Percentiles rank a stretch among this genome's conserved stretches.
Evolutionary conservation across 176 grass and related monocot genomes (phyloP).

Genomic region (Oryza meyeriana): DNA sequence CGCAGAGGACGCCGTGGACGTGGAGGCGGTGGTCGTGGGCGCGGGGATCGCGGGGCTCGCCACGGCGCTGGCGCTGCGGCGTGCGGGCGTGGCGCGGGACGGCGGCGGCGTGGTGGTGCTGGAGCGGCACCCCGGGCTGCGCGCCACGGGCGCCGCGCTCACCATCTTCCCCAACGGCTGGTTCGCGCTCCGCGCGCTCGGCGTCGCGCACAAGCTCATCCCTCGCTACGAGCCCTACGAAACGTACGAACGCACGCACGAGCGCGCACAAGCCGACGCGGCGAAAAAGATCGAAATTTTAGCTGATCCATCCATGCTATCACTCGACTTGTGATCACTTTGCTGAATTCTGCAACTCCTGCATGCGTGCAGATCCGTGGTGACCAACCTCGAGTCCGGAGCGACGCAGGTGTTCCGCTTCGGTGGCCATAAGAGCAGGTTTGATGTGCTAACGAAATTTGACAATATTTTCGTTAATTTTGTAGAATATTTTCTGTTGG

Average conservation of each 20-base stretch:
- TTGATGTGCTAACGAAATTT: not conserved
- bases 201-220: constrained; percentile 50
- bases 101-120: constrained; percentile 30
- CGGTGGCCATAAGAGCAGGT: constrained; percentile 39
- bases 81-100: not conserved
- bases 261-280: no score
- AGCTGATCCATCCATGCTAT: no score
- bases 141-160: constrained; percentile 43
- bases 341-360: not conserved
- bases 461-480: not conserved
- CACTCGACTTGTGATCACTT: not conserved
- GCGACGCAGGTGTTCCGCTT: constrained; percentile 41
- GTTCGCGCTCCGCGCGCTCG: constrained; percentile 58
- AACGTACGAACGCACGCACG: not conserved
- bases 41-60: constrained; percentile 66
- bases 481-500: not conserved
- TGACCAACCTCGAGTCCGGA: constrained; percentile 50
- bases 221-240: constrained; percentile 26
- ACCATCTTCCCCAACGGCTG: constrained; percentile 59
- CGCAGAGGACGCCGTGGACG: not conserved
- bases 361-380: constrained; percentile 23
- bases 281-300: not conserved
- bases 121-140: constrained; percentile 54
- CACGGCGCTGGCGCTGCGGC: constrained; percentile 47
- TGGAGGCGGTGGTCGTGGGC: constrained; percentile 60